Percentiles rank a stretch among this genome's conserved stretches.
Conservation (phyloP, 2,329 filamentous ascomycete genomes). For the Aciculosporium take region DNA sequence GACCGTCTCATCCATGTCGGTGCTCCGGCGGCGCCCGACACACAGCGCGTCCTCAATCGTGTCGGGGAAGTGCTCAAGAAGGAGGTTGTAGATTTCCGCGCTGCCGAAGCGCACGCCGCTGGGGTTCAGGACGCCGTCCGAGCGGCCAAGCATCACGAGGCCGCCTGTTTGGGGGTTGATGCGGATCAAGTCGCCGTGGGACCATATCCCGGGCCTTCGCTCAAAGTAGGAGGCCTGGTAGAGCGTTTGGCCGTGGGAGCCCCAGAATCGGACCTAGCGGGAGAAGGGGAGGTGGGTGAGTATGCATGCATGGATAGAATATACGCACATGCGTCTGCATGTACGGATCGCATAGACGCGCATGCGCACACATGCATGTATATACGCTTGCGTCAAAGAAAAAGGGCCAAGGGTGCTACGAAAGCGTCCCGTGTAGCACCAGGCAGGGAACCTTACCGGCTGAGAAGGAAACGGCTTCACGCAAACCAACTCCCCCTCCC, state of each 20-base stretch:
- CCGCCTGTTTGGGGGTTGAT: not conserved
- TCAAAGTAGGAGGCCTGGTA: not conserved
- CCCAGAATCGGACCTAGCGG: not conserved
- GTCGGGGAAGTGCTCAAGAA: not conserved
- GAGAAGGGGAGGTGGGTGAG: no score
- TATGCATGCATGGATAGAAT: no score
- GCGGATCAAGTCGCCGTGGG: not conserved
- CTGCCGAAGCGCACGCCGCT: not conserved
- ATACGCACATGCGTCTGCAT: no score
- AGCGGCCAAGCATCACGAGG: not conserved
- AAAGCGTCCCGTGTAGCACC: no score
- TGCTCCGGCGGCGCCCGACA: not conserved
- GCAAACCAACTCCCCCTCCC: no score
- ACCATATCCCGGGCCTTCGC: not conserved
- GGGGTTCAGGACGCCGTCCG: not conserved
- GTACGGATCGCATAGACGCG: no score
- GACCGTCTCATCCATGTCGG: not conserved
- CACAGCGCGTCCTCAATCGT: not conserved
- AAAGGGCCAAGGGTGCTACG: no score
- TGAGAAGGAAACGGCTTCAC: not conserved
- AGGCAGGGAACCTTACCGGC: not conserved
- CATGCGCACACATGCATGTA: no score
- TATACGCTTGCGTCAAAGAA: no score
- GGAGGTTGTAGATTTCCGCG: not conserved
- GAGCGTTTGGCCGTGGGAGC: no score